Evolutionary conservation across 2,329 filamentous ascomycete genomes (phyloP).

Genomic region (Claviceps cyperi): DNA sequence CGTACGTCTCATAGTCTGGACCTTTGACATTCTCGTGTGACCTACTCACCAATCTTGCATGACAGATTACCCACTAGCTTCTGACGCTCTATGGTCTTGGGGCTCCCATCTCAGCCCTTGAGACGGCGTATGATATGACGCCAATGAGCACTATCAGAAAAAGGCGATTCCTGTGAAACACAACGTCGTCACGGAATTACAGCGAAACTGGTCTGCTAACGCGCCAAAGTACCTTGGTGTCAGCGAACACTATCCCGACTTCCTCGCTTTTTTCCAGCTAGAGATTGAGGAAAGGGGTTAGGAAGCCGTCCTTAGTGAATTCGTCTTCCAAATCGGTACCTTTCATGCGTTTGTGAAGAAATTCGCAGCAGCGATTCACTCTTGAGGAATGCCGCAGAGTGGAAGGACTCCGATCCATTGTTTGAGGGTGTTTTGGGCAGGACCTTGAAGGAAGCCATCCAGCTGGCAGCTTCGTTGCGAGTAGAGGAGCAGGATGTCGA

Average conservation of each 20-base stretch:
- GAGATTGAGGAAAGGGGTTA: conserved; percentile 53
- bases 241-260: conserved; percentile 52
- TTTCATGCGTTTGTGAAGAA: conserved; percentile 44
- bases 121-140: conserved; percentile 54
- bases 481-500: conserved; percentile 43
- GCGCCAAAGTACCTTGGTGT: conserved; percentile 49
- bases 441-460: conserved; percentile 48
- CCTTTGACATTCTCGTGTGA: too few species aligned
- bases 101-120: conserved; percentile 44
- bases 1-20: conserved; percentile 21
- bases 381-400: conserved; percentile 34
- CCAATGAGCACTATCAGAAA: conserved; percentile 54
- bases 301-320: conserved; percentile 46
- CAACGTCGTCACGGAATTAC: conserved; percentile 38
- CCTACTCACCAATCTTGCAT: background rate
- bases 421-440: conserved; percentile 52
- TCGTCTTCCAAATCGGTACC: conserved; percentile 43
- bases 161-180: conserved; percentile 31
- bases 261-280: conserved; percentile 58
- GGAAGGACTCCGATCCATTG: conserved; percentile 47
- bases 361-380: conserved; percentile 37
- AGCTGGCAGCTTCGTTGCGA: conserved; percentile 42
- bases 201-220: conserved; percentile 31
- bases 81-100: conserved; percentile 65
- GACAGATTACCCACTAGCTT: conserved; percentile 54